Base-by-base conservation (phyloP, 495 filamentous ascomycete species). In the Aspergillus avenaceus region DNA sequence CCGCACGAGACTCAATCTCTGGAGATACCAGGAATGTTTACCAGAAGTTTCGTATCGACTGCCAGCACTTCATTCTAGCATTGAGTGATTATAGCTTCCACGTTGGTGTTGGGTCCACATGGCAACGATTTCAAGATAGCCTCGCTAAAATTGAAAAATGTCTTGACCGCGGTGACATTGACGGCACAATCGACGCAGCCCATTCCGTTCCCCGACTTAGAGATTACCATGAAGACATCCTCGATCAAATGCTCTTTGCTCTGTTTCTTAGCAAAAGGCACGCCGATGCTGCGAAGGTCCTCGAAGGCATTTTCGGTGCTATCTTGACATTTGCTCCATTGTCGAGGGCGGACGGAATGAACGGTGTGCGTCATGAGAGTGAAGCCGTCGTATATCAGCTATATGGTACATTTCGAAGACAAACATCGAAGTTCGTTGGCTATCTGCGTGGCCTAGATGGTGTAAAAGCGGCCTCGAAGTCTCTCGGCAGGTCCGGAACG, bases 21-120 rank as follows among this genome's bases (percentile, higher is more conserved):
- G 59, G 63, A 25, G 56, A 58, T 52, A 61, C 63, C 58, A 60
- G 73, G 62, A 74, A 73, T 41, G 55, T 77, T 3, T 73, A 77
- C 36, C 72, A 81, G 42, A 75, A 76, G 24, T 93, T 97, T 50
- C 72, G 82, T 11, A 74, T 86, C 26, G 87, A 95, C 53, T 84
- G 88, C 0, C 82, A 88, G 29, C 84, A 93, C 58, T 91, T 96
- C 52, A 73, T 93, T 19, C 67, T 75, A 7, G 76, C 81, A 8
- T 55, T 95, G 1, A 77, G 80, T 26, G 72, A 79, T 4, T 90
- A 96, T 58, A 84, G 90, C 61, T 89, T 90, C 49, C 85, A 90
- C 26, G 77, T 83, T 1, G 89, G 84, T 3, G 80, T 98, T 34
- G 77, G 75, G 8, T 76, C 74, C 4, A 81, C 80, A 1, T 96